Evolutionary conservation across 1,284 basidiomycete species (phyloP).

Genomic region (Ceratobasidium sp.): DNA sequence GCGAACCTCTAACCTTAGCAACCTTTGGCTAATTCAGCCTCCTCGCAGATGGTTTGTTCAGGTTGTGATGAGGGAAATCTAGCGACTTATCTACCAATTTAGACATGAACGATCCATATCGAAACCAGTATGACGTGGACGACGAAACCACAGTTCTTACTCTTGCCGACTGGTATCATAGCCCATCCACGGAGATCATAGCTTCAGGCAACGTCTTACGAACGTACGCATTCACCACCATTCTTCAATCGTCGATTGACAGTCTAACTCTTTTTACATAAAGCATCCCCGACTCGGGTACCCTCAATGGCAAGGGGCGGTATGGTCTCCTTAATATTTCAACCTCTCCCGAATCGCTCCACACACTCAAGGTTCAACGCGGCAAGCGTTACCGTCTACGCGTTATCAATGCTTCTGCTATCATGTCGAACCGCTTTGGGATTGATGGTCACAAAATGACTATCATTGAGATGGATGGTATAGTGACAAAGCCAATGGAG

Average conservation of each 20-base stretch:
- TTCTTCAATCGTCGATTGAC: background rate
- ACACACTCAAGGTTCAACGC: conserved; percentile 55
- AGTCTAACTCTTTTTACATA: background rate
- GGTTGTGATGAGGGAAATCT: background rate
- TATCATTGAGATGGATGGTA: conserved; percentile 59
- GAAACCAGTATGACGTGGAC: conserved; percentile 29
- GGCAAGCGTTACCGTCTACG: conserved; percentile 69
- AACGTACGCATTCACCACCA: conserved; percentile 8
- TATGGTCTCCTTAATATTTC: conserved; percentile 31
- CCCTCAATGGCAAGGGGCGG: conserved; percentile 55
- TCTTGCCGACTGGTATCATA: conserved; percentile 40
- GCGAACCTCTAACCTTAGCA: background rate
- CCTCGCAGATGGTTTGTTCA: conserved; percentile 33
- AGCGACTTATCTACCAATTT: background rate
- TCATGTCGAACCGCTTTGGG: conserved; percentile 54
- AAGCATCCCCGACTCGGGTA: conserved; percentile 56
- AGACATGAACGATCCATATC: conserved; percentile 37
- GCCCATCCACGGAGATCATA: conserved; percentile 19
- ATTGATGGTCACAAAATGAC: conserved; percentile 60
- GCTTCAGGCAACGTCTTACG: conserved; percentile 13
- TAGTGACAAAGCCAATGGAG: conserved; percentile 55
- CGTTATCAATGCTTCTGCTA: conserved; percentile 50
- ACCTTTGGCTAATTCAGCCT: background rate
- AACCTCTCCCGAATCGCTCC: conserved; percentile 29
- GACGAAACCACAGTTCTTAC: conserved; percentile 38